Base-by-base conservation (phyloP, 78 protist genomes). In the Diacronema lutheri region DNA sequence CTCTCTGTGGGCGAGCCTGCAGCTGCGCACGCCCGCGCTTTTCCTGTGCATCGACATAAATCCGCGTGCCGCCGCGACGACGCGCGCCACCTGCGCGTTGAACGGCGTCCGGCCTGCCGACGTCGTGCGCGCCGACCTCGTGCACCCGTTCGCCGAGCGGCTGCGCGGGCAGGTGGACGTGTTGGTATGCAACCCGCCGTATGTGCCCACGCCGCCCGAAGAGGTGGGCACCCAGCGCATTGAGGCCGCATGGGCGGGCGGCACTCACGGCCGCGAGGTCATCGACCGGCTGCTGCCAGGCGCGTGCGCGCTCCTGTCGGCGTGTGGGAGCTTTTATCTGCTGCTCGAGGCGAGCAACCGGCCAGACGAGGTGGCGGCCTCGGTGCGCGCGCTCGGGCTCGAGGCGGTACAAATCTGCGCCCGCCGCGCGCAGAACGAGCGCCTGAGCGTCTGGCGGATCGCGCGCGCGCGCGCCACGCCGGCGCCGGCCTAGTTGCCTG, bases 161-260 rank as follows among this genome's bases (percentile, higher is more conserved):
- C 81, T 55, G 16, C 38, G 10, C n/a, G 33, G 33, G 25, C 19
- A 4, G 0, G 64, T 74, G 29, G 81, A 74, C 29, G 81, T 74
- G 46, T 41, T 74, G n/a, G 3, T 74, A 35, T 74, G 46, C 64
- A 74, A 74, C 65, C 81, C 81, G 44, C 81, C 81, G 65, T 74
- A 74, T 44, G 81, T 74, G 31, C 81, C 81, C 4, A 74, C 81
- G 74, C 44, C 14, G 11, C n/a, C n/a, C 25, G 46, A 37, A 3
- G 81, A 13, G 41, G 65, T 19, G 20, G 81, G 23, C 23, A 31
- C 41, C 9, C 13, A 10, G 41, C 61, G 50, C 62, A 25, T 74
- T 65, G 1, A 20, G 37, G 81, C 81, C 23, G 81, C 81, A 9
- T 74, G 81, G 81, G 81, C 81, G 65, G 81, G 81, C 62, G 81